Conservation (phyloP, 208 protist genomes). For the Crithidia acanthocephali region DNA sequence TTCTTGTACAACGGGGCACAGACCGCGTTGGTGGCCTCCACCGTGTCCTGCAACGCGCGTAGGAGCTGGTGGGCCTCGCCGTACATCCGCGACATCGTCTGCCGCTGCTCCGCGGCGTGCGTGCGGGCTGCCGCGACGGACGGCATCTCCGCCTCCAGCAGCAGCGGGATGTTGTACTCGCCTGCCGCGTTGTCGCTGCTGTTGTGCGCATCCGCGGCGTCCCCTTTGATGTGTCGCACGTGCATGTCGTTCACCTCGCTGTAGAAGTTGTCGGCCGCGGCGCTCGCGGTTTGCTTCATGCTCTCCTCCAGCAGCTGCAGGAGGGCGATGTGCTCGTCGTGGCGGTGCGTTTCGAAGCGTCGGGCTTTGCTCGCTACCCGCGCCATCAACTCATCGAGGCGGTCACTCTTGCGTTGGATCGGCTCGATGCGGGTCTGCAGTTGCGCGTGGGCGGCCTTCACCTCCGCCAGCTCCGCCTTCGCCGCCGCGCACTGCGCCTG, state of each 20-base stretch:
- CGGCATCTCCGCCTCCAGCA: constrained; percentile 39
- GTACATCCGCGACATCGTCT: constrained; percentile 59
- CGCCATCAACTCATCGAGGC: constrained; percentile 75
- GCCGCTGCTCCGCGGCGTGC: constrained; percentile 49
- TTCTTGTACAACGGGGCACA: constrained; percentile 73
- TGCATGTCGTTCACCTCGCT: constrained; percentile 40
- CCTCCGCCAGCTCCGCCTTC: constrained; percentile 14
- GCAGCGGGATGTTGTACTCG: not conserved
- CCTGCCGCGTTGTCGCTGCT: not conserved
- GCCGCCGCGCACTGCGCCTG: not conserved
- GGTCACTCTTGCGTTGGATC: constrained; percentile 61
- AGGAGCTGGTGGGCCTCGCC: constrained; percentile 65
- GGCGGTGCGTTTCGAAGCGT: constrained; percentile 53
- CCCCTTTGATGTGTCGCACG: constrained; percentile 14
- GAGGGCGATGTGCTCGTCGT: constrained; percentile 63
- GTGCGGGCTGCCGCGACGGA: constrained; percentile 48
- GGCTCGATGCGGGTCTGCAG: constrained; percentile 39
- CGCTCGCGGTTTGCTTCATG: constrained; percentile 51
- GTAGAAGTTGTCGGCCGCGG: constrained; percentile 65
- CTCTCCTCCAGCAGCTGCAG: constrained; percentile 77
- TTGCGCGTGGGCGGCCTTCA: constrained; percentile 19
- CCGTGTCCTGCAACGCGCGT: constrained; percentile 41
- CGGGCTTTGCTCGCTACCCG: constrained; percentile 60
- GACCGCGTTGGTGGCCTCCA: constrained; percentile 58
- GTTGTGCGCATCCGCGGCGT: not conserved